phyloP scores from a whole-genome alignment of 163 green algal species.

The Smithsoniella earleae region DNA sequence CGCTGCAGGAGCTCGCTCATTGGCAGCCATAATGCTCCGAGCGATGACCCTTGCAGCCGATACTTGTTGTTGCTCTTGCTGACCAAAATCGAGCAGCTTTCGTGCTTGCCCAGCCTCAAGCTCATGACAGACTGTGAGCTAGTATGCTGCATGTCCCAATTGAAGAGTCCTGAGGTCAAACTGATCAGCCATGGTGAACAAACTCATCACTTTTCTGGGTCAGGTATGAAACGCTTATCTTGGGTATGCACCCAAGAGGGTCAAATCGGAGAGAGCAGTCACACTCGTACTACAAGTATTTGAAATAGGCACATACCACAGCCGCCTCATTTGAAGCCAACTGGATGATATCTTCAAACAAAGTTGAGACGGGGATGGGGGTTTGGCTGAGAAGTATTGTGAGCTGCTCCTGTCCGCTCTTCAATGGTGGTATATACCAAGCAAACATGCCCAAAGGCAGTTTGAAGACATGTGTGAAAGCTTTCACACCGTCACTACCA shows the following conservation, averaged over 20 bases:
- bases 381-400: neutral
- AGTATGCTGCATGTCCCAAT: conserved; percentile 5
- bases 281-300: neutral
- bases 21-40: conserved; percentile 1
- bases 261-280: neutral
- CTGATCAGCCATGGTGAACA: no score
- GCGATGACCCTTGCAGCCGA: conserved; percentile 17
- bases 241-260: neutral
- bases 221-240: neutral
- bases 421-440: neutral
- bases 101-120: neutral
- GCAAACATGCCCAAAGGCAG: conserved; percentile 24
- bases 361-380: neutral
- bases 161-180: no score
- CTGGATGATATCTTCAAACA: conserved; percentile 4
- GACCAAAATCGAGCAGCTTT: conserved; percentile 21
- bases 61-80: conserved; percentile 32
- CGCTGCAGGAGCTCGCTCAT: neutral
- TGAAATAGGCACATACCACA: neutral
- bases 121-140: neutral
- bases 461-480: neutral
- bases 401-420: conserved; percentile 21
- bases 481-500: neutral
- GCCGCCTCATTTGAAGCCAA: neutral
- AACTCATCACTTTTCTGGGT: no score